phyloP scores from a whole-genome alignment of 208 protist species.

The Leishmania tarentolae region DNA sequence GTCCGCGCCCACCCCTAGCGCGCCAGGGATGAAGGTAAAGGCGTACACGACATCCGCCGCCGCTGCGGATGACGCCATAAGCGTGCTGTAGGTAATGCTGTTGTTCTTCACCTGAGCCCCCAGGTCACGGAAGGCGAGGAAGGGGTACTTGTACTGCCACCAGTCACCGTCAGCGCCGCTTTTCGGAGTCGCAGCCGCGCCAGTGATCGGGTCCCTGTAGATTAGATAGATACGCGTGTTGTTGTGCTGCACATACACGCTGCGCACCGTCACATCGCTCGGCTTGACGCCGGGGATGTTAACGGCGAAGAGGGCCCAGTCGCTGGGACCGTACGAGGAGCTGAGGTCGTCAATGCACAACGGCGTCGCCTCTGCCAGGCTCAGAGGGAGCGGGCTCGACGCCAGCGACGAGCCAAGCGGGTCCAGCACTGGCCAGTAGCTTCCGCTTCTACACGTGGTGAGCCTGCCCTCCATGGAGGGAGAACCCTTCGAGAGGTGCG shows the following conservation, averaged over 20 bases:
- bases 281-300: conserved; percentile 44
- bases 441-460: conserved; percentile 63
- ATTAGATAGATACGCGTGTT: conserved; percentile 55
- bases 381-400: conserved; percentile 60
- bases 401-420: conserved; percentile 75
- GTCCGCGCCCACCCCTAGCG: conserved; percentile 45
- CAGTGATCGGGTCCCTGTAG: conserved; percentile 62
- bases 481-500: conserved; percentile 58
- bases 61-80: conserved; percentile 25
- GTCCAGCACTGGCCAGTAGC: conserved; percentile 84
- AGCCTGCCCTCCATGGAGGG: conserved; percentile 44
- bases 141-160: conserved; percentile 78
- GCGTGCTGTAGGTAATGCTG: conserved; percentile 45
- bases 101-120: conserved; percentile 35
- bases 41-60: conserved; percentile 51
- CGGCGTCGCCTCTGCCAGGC: conserved; percentile 22
- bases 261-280: conserved; percentile 49
- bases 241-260: conserved; percentile 51
- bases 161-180: conserved; percentile 33
- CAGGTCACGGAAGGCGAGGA: conserved; percentile 78
- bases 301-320: conserved; percentile 78
- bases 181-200: conserved; percentile 32
- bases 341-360: conserved; percentile 78
- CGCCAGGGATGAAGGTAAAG: conserved; percentile 80
- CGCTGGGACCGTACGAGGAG: conserved; percentile 77